Base-by-base conservation (phyloP, 2,329 filamentous ascomycete species). In the Exophiala sp. region DNA sequence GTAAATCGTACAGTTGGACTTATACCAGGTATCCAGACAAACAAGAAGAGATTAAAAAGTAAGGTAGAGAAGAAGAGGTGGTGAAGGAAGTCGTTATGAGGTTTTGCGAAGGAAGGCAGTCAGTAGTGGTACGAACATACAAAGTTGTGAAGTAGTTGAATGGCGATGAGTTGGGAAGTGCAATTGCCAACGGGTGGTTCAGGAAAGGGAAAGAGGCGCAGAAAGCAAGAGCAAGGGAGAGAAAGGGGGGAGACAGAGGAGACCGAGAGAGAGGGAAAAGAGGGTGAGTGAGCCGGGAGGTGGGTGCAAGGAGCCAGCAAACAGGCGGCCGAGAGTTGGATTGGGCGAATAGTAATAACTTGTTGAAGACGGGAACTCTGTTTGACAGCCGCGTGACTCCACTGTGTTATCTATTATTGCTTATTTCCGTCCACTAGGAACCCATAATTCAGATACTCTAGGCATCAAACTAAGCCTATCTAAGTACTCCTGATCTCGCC, bases 221-320 rank as follows among this genome's bases (percentile, higher is more conserved):
- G 56, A 58, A 55, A 47, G 50, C 32, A 52, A 52, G 54, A 56
- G 57, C 53, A 55, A 55, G 47, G 55, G 51, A 54, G 48, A 54
- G 57, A 52, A 56, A 39, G 47, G 43, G 35, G 41, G 47, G 53
- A 57, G 48, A 58, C 40, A 38, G 44, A 50, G 40, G 40, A 44
- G 51, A 16, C 36, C 24, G 24, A 29, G 38, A n/a, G 50, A 43
- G 43, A 38, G 36, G 39, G 48, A 48, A 40, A 54, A 40, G 32
- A 51, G 52, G 5, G 5, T 38, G 49, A 55, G 8, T 50, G 56
- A 8, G 61, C 63, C 20, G 56, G 58, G 34, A 63, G 64, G 46
- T 59, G 57, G 35, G 38, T 39, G 41, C 39, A 39, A 46, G 35
- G 52, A 16, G 43, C 39, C 11, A 34, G 32, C 44, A 10, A 21